Base-by-base conservation (phyloP, 2,329 filamentous ascomycete species). In the Phialophora expanda region DNA sequence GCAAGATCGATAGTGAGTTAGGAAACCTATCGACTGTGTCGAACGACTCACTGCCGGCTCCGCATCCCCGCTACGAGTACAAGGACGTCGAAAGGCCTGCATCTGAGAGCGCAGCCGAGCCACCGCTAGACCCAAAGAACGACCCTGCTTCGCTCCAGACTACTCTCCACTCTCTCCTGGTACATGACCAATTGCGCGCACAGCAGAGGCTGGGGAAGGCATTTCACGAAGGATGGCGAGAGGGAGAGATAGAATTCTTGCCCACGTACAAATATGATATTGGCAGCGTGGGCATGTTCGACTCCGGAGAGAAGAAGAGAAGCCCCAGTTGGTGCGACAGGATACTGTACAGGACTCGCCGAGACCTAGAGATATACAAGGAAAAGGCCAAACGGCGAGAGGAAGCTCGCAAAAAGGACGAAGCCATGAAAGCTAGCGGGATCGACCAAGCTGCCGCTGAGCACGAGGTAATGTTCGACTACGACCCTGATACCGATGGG, bases 181-280 rank as follows among this genome's bases (percentile, higher is more conserved):
- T 92, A 0, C 94, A 98, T 73, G 95, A 99, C 72, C 93, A 99
- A 76, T 84, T 99, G 4, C 85, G 83, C 4, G 85, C 88, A 64
- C 86, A 92, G 66, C 93, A 96, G 72, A 87, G 85, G 70, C 80
- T 87, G 46, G 85, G 87, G n/a, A 95, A 90, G 75, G 88, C 89
- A 0, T 96, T 99, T 68, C 87, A 96, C 66, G 91, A 97, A 68
- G 94, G 93, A 0, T 99, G 95, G 93, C 85, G 86, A 58, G 95
- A 99, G 81, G 95, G 93, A 0, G 84, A 87, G 0, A 93, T 99
- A 63, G 87, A 87, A 0, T 99, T 99, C 74, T 77, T 98, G 17
- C 95, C 95, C 1, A 96, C 95, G 0, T 99, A 99, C 78, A 99
- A 99, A 77, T 99, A 99, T 72, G 96, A 99, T 74, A 84, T 97